Evolutionary conservation across 306 rosid genomes (phyloP), one percentile per base, ranked within the genome.

Genomic region (Ceratonia siliqua): DNA sequence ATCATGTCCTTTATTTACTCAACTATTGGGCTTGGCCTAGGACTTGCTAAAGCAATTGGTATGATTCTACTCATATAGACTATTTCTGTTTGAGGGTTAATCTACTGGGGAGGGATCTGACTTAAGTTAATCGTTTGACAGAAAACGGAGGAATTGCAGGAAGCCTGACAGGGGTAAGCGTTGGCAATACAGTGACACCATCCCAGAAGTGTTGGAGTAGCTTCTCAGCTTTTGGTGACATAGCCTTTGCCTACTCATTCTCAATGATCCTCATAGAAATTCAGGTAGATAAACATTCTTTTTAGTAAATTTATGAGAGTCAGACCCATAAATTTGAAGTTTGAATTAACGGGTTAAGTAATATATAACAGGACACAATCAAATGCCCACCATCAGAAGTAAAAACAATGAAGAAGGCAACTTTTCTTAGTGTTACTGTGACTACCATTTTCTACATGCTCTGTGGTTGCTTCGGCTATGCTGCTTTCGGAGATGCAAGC

Each of bases 211-310:
- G 85, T 27, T 90, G 98, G 97, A 82, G 88, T 70, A 89, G 86
- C 78, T 89, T 89, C 78, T 91, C 87, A 86, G 92, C 98, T 68
- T 89, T 90, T 72, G 97, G 98, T 36, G 84, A 90, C 84, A 86
- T 90, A 30, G 96, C 98, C 74, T 93, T 93, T 78, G 98, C 98
- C 8, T 90, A 87, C 79, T 93, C 97, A 12, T 93, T 86, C 87
- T 93, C 98, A 12, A 64, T 87, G 73, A 86, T 90, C 84, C 93
- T 90, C 17, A 83, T 93, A 7, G 97, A 93, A 89, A 93, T 93
- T 84, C 97, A 93, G 92, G 98, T 88, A 73, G 20, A 30, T n/a
- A n/a, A n/a, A n/a, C n/a, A 5, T 5, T 46, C 10, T 48, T 35
- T 59, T 25, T 14, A 2, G 9, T 59, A 33, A 39, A 28, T 8